Evolutionary conservation across 2,329 filamentous ascomycete genomes (phyloP).

Genomic region (Capronia americana): DNA sequence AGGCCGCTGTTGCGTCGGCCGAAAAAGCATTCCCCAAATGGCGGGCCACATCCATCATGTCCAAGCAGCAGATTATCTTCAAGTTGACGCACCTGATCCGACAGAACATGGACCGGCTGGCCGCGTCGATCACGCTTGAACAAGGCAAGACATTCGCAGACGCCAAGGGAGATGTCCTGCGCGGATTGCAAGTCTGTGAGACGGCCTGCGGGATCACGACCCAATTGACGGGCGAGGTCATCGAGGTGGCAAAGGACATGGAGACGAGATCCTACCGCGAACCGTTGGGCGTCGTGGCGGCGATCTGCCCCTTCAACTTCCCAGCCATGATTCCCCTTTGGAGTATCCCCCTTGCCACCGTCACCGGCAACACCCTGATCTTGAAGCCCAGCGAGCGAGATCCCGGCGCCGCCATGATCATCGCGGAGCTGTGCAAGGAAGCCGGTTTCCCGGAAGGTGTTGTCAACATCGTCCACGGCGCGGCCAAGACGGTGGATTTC

Average conservation of each 20-base stretch:
- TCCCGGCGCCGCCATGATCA: slow-evolving; percentile 70
- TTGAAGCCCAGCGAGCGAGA: slow-evolving; percentile 72
- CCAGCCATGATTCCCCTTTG: slow-evolving; percentile 74
- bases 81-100: slow-evolving; percentile 69
- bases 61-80: slow-evolving; percentile 70
- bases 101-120: slow-evolving; percentile 69
- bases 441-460: slow-evolving; percentile 70
- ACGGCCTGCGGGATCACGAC: slow-evolving; percentile 71
- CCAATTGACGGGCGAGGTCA: slow-evolving; percentile 69
- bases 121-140: slow-evolving; percentile 70
- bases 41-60: slow-evolving; percentile 65
- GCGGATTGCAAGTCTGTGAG: slow-evolving; percentile 71
- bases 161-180: slow-evolving; percentile 69
- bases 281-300: slow-evolving; percentile 68
- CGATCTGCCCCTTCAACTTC: slow-evolving; percentile 73
- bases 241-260: slow-evolving; percentile 74
- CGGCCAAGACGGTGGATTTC: slow-evolving; percentile 70
- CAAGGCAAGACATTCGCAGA: slow-evolving; percentile 73
- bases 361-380: slow-evolving; percentile 69
- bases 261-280: slow-evolving; percentile 71
- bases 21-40: slow-evolving; percentile 68
- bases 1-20: slow-evolving; percentile 66
- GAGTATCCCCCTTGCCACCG: slow-evolving; percentile 69
- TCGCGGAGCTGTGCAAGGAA: slow-evolving; percentile 67
- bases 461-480: slow-evolving; percentile 70